These are phyloP conservation scores for Thymus mandschuricus DNA, from an alignment of 257 asterid species.

Conservation along the genomic window DNA sequence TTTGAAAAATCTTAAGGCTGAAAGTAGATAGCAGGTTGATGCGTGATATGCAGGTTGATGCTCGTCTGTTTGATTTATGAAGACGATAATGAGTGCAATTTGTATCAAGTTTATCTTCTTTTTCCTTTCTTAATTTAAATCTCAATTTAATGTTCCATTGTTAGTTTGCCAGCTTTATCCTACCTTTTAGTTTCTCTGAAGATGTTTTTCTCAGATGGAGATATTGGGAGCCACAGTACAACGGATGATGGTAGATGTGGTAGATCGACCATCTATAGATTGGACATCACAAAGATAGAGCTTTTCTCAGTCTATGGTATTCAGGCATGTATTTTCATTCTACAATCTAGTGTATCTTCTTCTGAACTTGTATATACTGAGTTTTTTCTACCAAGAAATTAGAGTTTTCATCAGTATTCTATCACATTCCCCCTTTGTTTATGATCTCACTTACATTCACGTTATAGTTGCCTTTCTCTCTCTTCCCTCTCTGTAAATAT, in stretches of 20 bases:
- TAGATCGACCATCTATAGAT: constrained; percentile 68
- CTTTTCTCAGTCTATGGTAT: constrained; percentile 70
- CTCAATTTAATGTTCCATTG: constrained; percentile 25
- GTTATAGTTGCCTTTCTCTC: no score
- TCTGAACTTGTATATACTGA: background rate
- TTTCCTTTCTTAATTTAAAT: background rate
- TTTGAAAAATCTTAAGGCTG: no score
- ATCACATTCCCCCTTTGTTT: constrained; percentile 6
- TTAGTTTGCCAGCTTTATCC: constrained; percentile 33
- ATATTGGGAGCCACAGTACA: constrained; percentile 41
- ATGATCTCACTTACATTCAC: no score
- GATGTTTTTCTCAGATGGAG: constrained; percentile 56
- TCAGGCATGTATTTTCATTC: constrained; percentile 58
- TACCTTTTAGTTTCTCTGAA: constrained; percentile 28
- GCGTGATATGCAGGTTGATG: no score
- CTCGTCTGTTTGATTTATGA: background rate
- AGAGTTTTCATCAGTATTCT: constrained; percentile 7
- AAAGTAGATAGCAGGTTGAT: no score
- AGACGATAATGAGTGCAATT: background rate
- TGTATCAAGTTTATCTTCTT: constrained; percentile 8
- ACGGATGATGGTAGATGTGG: constrained; percentile 42
- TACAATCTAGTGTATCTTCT: constrained; percentile 20
- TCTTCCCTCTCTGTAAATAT: no score
- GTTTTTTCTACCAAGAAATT: constrained; percentile 4
- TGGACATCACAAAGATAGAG: constrained; percentile 68